Conservation (phyloP, 495 filamentous ascomycete species). For the Aspergillus funiculosus region DNA sequence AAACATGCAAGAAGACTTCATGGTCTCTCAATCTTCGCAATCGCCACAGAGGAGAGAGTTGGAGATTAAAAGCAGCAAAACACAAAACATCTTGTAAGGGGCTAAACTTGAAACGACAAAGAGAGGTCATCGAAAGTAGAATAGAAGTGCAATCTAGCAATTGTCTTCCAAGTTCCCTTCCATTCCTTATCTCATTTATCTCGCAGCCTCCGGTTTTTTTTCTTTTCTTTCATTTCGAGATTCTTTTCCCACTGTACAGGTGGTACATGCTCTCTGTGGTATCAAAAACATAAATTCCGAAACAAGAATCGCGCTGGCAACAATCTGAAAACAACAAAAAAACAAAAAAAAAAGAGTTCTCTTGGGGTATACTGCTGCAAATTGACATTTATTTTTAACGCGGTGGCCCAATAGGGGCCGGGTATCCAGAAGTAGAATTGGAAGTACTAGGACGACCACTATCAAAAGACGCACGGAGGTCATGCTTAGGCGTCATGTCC, state of each 20-base stretch:
- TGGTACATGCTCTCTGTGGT: slow-evolving; percentile 37
- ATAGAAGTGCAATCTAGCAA: neutral
- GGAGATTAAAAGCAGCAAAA: too few relatives aligned
- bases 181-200: slow-evolving; percentile 6
- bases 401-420: slow-evolving; percentile 80
- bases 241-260: slow-evolving; percentile 28
- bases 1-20: slow-evolving; percentile 6
- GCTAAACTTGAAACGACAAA: slow-evolving; percentile 1
- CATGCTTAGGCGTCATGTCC: slow-evolving; percentile 76
- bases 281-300: slow-evolving; percentile 35
- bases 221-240: neutral
- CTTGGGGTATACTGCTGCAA: slow-evolving; percentile 57
- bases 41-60: too few relatives aligned
- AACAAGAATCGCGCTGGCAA: slow-evolving; percentile 21
- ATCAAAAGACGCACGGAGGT: slow-evolving; percentile 74
- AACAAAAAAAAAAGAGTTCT: slow-evolving; percentile 35
- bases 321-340: slow-evolving; percentile 16
- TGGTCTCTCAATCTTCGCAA: too few relatives aligned
- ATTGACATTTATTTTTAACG: slow-evolving; percentile 63
- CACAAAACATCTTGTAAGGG: neutral
- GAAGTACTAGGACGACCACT: slow-evolving; percentile 88
- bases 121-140: neutral
- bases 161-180: neutral
- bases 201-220: neutral
- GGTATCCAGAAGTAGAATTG: slow-evolving; percentile 94